Percentiles rank a stretch among this genome's conserved stretches.
These are phyloP conservation scores for Penicillium arizonense DNA, from an alignment of 495 filamentous ascomycete species.

Conservation along the genomic window DNA sequence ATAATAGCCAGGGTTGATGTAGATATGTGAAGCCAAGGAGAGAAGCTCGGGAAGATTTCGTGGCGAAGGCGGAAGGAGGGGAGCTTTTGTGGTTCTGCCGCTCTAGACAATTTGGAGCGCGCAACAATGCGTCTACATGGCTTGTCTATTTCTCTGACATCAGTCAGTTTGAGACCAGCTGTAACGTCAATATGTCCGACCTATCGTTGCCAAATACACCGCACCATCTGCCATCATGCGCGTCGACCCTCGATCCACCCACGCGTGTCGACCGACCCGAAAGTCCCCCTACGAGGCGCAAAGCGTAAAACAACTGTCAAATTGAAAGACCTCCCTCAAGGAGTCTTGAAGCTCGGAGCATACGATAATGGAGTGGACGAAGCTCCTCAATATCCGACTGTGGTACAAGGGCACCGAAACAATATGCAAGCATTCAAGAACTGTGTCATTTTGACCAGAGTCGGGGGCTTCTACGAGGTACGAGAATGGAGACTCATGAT, in stretches of 20 bases:
- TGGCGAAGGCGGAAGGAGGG: constrained; percentile 42
- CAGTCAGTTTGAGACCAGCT: not conserved
- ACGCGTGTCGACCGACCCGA: constrained; percentile 13
- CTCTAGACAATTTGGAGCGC: not conserved
- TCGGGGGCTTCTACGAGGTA: constrained; percentile 93
- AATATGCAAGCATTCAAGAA: constrained; percentile 90
- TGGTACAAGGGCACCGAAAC: constrained; percentile 82
- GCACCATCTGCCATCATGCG: constrained; percentile 36
- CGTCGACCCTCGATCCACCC: constrained; percentile 21
- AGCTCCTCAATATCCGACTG: constrained; percentile 72
- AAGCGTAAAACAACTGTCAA: constrained; percentile 56
- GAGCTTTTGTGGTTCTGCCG: constrained; percentile 26
- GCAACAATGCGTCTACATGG: constrained; percentile 28
- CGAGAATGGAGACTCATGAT: not conserved
- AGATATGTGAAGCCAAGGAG: constrained; percentile 13
- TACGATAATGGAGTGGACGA: constrained; percentile 47
- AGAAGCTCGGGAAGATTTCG: constrained; percentile 40
- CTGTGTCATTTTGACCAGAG: constrained; percentile 84
- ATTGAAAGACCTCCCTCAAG: constrained; percentile 66
- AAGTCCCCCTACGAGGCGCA: constrained; percentile 26
- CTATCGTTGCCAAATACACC: constrained; percentile 23
- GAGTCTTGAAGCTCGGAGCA: constrained; percentile 46
- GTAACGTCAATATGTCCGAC: not conserved
- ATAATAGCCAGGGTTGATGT: constrained; percentile 30
- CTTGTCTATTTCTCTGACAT: constrained; percentile 9